Conservation (phyloP, 495 filamentous ascomycete genomes). For the Podospora fimiseda region DNA sequence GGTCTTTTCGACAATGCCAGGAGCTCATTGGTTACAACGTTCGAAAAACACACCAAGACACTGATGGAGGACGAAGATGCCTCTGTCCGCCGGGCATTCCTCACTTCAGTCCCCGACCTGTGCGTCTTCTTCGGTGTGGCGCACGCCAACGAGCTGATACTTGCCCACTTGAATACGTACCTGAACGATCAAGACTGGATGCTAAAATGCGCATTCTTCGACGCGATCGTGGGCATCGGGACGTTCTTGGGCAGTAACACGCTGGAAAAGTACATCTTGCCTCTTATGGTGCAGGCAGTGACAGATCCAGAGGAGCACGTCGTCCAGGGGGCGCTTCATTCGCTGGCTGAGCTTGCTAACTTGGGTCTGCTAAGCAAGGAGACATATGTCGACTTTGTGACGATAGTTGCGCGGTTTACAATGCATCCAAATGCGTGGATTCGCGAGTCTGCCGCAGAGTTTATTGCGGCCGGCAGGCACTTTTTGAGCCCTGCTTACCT, state of each 20-base stretch:
- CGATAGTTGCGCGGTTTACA: slow-evolving; percentile 72
- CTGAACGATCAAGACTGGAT: slow-evolving; percentile 96
- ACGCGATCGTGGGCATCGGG: slow-evolving; percentile 88
- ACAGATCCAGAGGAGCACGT: slow-evolving; percentile 95
- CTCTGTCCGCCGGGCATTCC: slow-evolving; percentile 85
- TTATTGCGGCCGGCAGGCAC: slow-evolving; percentile 68
- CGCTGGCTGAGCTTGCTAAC: slow-evolving; percentile 82
- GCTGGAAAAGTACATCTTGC: slow-evolving; percentile 92
- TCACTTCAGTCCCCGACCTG: slow-evolving; percentile 86
- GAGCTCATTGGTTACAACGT: slow-evolving; percentile 66
- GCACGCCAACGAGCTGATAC: slow-evolving; percentile 85
- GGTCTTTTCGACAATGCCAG: slow-evolving; percentile 78
- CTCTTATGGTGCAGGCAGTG: slow-evolving; percentile 93
- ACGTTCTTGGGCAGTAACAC: slow-evolving; percentile 81
- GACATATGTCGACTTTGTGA: slow-evolving; percentile 80
- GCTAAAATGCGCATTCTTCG: slow-evolving; percentile 93
- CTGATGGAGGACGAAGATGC: slow-evolving; percentile 82
- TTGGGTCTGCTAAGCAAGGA: slow-evolving; percentile 80
- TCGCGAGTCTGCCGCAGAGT: slow-evolving; percentile 76
- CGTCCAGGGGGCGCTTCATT: slow-evolving; percentile 81
- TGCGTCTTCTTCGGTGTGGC: slow-evolving; percentile 92
- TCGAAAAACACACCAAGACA: slow-evolving; percentile 81
- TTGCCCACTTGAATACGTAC: slow-evolving; percentile 96
- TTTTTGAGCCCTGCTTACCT: slow-evolving; percentile 78
- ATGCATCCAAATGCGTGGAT: slow-evolving; percentile 97